Percentiles rank a stretch among this genome's conserved stretches.
phyloP scores from a whole-genome alignment of 2,329 filamentous ascomycete species.

The Septoria petroselini region DNA sequence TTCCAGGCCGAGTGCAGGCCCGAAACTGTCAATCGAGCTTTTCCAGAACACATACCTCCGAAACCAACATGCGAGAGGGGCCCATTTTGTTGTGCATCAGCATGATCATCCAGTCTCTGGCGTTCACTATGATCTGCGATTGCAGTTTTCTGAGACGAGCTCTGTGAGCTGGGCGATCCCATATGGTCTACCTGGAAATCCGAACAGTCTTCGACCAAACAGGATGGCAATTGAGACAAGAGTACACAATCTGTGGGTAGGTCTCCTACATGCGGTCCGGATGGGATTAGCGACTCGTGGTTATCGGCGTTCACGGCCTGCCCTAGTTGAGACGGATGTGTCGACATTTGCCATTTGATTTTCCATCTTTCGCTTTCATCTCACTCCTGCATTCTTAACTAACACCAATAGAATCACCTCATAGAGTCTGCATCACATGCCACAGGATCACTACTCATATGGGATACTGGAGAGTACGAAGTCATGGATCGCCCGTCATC shows the following conservation, averaged over 20 bases:
- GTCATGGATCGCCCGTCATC: slow-evolving; percentile 35
- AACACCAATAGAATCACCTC: slow-evolving; percentile 42
- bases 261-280: slow-evolving; percentile 10
- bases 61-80: slow-evolving; percentile 47
- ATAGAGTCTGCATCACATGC: slow-evolving; percentile 45
- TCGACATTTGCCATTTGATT: too few species aligned
- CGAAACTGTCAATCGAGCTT: slow-evolving; percentile 42
- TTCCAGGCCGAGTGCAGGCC: slow-evolving; percentile 28
- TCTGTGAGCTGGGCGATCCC: slow-evolving; percentile 57
- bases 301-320: too few species aligned
- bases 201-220: slow-evolving; percentile 41
- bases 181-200: slow-evolving; percentile 45
- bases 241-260: slow-evolving; percentile 45
- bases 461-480: slow-evolving; percentile 47
- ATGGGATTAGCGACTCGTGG: too few species aligned
- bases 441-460: slow-evolving; percentile 47
- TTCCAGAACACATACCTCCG: slow-evolving; percentile 49
- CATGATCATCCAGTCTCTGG: slow-evolving; percentile 68
- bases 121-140: slow-evolving; percentile 58
- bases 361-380: too few species aligned
- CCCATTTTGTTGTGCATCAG: slow-evolving; percentile 66
- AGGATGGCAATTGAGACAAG: slow-evolving; percentile 48
- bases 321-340: too few species aligned
- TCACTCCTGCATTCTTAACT: slow-evolving; percentile 8
- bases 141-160: slow-evolving; percentile 67